Evolutionary conservation across 352 stramenopile genomes (phyloP), one percentile per base, ranked within the genome.

Genomic region (Phytophthora brassicae): DNA sequence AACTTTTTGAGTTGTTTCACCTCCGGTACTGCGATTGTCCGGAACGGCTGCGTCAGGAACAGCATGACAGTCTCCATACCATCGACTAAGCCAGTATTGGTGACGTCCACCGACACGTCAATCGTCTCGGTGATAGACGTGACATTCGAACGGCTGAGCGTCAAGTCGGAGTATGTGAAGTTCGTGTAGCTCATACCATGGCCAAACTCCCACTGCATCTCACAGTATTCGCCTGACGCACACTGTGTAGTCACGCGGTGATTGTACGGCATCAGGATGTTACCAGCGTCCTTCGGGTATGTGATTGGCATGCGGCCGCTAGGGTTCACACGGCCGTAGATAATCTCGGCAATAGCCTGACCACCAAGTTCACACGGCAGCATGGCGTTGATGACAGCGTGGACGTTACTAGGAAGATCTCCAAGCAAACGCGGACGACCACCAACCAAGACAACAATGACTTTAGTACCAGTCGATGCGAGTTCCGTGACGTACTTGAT

Each of bases 1-100:
- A 92, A 94, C 44, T 83, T 81, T 56, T 89, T 88, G 20, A 95
- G 77, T 53, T 84, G 72, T 72, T 94, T 94, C 46, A 89, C 75
- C 46, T 92, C 84, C 1, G 85, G 82, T 11, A 90, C 69, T 0
- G 84, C 75, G 20, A 84, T 80, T 11, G 60, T 48, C 24, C 79
- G 81, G 48, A 76, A 79, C 42, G 79, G 74, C 56, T 88, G 81
- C 14, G 74, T 81, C 38, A 94, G 72, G 45, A 96, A 89, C 19
- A 95, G 59, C 54, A 95, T 76, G 17, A 92, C 74, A 0, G 70
- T 84, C 60, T 96, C 82, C 51, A 92, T 88, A 5, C 84, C 84
- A 13, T 61, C 66, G 4, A 64, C 31, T 2, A 50, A 47, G 5
- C 86, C 87, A 0, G 70, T 81, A 69, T 94, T 96, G 20, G 53